Evolutionary conservation across 2,329 filamentous ascomycete genomes (phyloP), one percentile per base, ranked within the genome.

Genomic region (Penicillium corylophilum): DNA sequence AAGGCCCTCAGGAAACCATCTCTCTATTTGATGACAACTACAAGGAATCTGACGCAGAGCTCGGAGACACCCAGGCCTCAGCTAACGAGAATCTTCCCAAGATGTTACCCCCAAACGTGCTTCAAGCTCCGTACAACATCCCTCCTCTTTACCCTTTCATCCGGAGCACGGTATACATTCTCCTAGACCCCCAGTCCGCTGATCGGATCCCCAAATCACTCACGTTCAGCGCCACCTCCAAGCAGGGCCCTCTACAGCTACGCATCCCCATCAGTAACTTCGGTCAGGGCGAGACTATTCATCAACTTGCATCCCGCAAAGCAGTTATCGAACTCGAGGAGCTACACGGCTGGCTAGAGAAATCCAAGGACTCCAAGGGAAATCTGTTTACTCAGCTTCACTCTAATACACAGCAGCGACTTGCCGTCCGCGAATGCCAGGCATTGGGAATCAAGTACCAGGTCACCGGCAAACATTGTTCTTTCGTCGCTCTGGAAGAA

Each of bases 271-370:
- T 90, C 33, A 76, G 80, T 2, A 60, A 74, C 2, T 67, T 82
- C 0, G 58, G 74, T 0, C 64, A 71, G 28, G 77, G 76, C 2
- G 71, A 81, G 46, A 86, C 80, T 0, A 81, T 90, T 38, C 87
- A 90, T 64, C 84, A 88, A 59, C 81, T 91, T 0, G 86, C 86
- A 1, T 86, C 85, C 0, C 82, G 82, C 48, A 88, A 86, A 65
- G 83, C 84, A 2, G 77, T 86, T 15, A 75, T 82, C 42, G 88
- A 90, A 56, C 78, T 91, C 0, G 87, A 91, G 67, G 81, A 88
- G 64, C 82, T 83, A 0, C 79, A 85, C 22, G 87, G 87, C 12
- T 90, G 87, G 85, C 71, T 86, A 31, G 71, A 69, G 41, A 70
- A 84, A 15, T 77, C 77, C 9, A 82, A 77, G 52, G 74, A 78